Conservation (phyloP, 768 basidiomycete species). For the Lepiota venenata region DNA sequence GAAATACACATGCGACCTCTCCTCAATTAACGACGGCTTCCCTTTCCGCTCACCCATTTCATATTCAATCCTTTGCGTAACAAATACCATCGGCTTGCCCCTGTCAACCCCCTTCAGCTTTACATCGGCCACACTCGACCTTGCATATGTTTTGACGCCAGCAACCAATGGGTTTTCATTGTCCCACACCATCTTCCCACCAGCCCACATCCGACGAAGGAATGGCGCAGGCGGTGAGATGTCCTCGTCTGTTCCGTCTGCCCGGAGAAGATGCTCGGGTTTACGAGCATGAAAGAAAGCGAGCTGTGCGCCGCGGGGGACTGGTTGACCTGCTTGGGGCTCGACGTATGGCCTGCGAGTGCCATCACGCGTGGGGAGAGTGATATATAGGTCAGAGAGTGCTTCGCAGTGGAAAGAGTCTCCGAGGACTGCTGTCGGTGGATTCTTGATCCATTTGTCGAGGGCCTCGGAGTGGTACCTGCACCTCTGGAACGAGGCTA, state of each 20-base stretch:
- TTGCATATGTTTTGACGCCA: slow-evolving; percentile 49
- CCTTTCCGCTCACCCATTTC: slow-evolving; percentile 35
- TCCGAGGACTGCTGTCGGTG: slow-evolving; percentile 40
- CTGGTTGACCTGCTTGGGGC: slow-evolving; percentile 37
- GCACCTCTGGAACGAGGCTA: not conserved
- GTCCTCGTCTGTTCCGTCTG: slow-evolving; percentile 72
- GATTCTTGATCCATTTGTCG: slow-evolving; percentile 51
- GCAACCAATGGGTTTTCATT: slow-evolving; percentile 41
- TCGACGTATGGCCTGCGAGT: slow-evolving; percentile 36
- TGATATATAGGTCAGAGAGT: slow-evolving; percentile 61
- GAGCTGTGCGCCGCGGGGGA: slow-evolving; percentile 67
- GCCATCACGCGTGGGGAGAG: slow-evolving; percentile 72
- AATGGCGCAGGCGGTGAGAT: slow-evolving; percentile 74
- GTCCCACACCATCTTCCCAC: slow-evolving; percentile 67
- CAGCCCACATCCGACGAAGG: slow-evolving; percentile 80
- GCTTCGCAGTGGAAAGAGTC: slow-evolving; percentile 56
- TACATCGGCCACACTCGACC: slow-evolving; percentile 45
- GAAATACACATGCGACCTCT: slow-evolving; percentile 66
- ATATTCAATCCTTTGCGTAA: slow-evolving; percentile 60
- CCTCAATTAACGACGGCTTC: slow-evolving; percentile 53
- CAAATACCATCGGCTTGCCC: slow-evolving; percentile 69
- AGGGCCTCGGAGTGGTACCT: slow-evolving; percentile 18
- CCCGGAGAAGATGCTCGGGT: slow-evolving; percentile 50
- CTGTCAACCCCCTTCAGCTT: slow-evolving; percentile 65
- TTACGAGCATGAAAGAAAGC: slow-evolving; percentile 70